Evolutionary conservation across 345 rosid genomes (phyloP).

Genomic region (Ceriops decandra): DNA sequence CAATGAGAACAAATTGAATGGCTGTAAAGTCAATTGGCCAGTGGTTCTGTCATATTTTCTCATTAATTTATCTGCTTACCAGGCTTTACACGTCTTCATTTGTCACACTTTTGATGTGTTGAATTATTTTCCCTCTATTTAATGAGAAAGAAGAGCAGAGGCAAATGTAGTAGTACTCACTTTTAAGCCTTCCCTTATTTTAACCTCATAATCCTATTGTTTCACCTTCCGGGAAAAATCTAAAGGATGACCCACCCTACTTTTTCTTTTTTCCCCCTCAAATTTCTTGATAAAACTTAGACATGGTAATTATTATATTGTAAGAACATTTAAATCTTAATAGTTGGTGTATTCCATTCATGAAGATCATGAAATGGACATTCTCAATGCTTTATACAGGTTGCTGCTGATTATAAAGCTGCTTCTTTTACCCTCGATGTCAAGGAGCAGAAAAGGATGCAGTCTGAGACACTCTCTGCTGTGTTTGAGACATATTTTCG

Average conservation of each 20-base stretch:
- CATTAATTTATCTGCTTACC: neutral
- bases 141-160: neutral
- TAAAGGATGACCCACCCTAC: too few species aligned
- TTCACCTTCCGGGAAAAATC: too few species aligned
- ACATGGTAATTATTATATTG: too few species aligned
- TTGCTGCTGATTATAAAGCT: conserved; percentile 77
- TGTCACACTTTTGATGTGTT: neutral
- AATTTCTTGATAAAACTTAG: too few species aligned
- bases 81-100: neutral
- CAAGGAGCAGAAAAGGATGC: conserved; percentile 63
- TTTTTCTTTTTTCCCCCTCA: too few species aligned
- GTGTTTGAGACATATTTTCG: conserved; percentile 92
- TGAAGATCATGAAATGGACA: neutral
- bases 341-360: too few species aligned
- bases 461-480: conserved; percentile 73
- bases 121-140: neutral
- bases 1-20: too few species aligned
- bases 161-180: neutral
- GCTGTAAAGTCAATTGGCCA: too few species aligned
- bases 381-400: conserved; percentile 39
- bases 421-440: conserved; percentile 60
- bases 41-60: neutral
- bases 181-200: neutral
- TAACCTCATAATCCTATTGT: neutral
- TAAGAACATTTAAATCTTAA: too few species aligned